Evolutionary conservation across 305 asterid species (phyloP), one percentile per base, ranked within the genome.

Genomic region (Fraxinus velutina): DNA sequence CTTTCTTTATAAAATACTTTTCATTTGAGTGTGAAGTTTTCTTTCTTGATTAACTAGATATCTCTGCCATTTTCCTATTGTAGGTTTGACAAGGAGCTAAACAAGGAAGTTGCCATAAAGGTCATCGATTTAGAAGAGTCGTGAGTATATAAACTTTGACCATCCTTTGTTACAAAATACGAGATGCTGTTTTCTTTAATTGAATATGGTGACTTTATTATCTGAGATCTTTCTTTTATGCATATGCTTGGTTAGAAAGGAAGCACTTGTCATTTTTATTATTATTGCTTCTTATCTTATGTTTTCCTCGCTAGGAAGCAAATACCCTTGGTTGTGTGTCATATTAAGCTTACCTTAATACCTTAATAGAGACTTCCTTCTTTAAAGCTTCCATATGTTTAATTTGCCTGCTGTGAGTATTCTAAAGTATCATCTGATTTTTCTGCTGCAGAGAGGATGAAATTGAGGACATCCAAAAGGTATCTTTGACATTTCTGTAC

Each of bases 121-220:
- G 97, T 93, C 88, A 94, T 94, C 82, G 98, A 94, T 89, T 93
- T 94, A 76, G 98, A 94, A 90, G 98, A 94, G 90, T 93, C 98
- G 98, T 94, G 89, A 93, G 98, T 93, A 73, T 78, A 84, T 78
- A 82, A 75, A 74, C 77, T 85, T 79, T 82, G 71, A 64, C 66
- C 76, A 70, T 80, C 68, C 83, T 64, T 60, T 82, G 66, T 76
- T 75, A 44, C 80, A 73, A 75, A 73, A 83, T 79, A 64, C 47
- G 75, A 78, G 66, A 77, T 66, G 36, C 36, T 66, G 17, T 66
- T 9, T 78, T 75, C 33, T 75, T 81, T 32, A 30, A 15, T 80
- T 42, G 33, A 30, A 55, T 32, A 30, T 22, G 72, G 34, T 62
- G 72, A 55, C 55, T 47, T 57, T 75, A 39, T 73, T 52, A 64